A percentile compares a stretch with the other conserved stretches of the same genome.
Evolutionary conservation across 2,329 filamentous ascomycete genomes (phyloP).

Genomic region (Penicillium sp.): DNA sequence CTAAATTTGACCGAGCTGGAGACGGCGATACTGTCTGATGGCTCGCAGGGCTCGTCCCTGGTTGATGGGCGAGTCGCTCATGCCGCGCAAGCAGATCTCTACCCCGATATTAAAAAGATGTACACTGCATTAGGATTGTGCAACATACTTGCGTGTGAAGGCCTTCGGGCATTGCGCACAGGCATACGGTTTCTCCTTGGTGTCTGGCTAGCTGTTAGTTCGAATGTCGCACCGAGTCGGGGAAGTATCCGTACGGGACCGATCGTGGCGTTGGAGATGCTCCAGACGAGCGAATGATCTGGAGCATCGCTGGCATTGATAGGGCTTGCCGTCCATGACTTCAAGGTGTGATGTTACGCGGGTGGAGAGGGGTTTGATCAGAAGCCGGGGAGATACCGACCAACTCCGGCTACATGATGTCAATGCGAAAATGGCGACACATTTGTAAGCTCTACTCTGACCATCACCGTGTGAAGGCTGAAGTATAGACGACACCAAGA

Average conservation of each 20-base stretch:
- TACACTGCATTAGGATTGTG: neutral
- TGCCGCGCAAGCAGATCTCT: constrained; percentile 35
- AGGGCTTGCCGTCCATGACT: constrained; percentile 22
- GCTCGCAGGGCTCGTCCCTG: constrained; percentile 10
- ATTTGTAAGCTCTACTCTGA: too few species aligned
- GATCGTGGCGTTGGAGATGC: constrained; percentile 38
- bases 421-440: too few species aligned
- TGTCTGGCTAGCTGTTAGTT: constrained; percentile 26
- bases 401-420: neutral
- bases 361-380: neutral
- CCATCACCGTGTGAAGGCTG: too few species aligned
- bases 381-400: neutral
- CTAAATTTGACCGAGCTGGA: constrained; percentile 17
- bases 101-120: constrained; percentile 2
- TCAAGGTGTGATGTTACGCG: constrained; percentile 6
- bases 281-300: constrained; percentile 34
- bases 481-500: too few species aligned
- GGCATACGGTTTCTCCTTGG: constrained; percentile 36
- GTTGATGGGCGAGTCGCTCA: constrained; percentile 30
- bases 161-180: constrained; percentile 34
- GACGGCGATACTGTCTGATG: constrained; percentile 19
- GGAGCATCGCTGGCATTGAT: constrained; percentile 33
- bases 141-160: constrained; percentile 34
- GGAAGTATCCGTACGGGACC: constrained; percentile 29
- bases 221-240: neutral